Evolutionary conservation across 2,329 filamentous ascomycete genomes (phyloP), one percentile per base, ranked within the genome.

Genomic region (Diplodia sapinea): DNA sequence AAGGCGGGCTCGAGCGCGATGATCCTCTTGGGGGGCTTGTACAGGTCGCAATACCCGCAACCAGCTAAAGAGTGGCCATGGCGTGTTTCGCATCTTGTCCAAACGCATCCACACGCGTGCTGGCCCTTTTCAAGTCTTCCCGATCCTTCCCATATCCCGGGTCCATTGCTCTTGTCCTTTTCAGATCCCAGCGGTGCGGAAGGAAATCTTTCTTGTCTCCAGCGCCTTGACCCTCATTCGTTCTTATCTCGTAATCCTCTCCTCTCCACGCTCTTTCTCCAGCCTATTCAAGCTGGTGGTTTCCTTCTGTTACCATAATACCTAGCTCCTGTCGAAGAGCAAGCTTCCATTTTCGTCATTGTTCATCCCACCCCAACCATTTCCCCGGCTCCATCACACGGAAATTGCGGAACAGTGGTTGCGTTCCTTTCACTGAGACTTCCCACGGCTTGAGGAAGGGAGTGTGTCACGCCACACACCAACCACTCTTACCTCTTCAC

Each of bases 31-130:
- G 43, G 43, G 3, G 6, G 31, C 29, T n/a, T 36, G 31, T 7
- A 17, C 26, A 47, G 43, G 17, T 23, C 15, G 52, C 2, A 23
- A 55, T n/a, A 55, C 33, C 54, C 38, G 59, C 59, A 63, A 63
- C 47, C 59, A 51, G 59, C 47, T 51, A 50, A 33, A 62, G 23
- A 49, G 54, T 56, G 36, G 54, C 8, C n/a, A 33, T 51, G 29
- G 59, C 47, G 59, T 51, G 59, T 63, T 51, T 63, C 59, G 57
- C 23, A 50, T 50, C 29, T 17, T 29, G 31, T 23, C 59, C 26
- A 51, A 63, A 26, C 8, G 15, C 40, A 50, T 63, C 59, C 59
- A 51, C n/a, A 51, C 40, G 31, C 59, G 43, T 47, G 26, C 57
- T 62, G 26, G 26, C 31, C 20, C 49, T 51, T 54, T 59, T 40